These are phyloP conservation scores for Crepidotus variabilis DNA, from an alignment of 768 basidiomycete species.

Conservation along the genomic window DNA sequence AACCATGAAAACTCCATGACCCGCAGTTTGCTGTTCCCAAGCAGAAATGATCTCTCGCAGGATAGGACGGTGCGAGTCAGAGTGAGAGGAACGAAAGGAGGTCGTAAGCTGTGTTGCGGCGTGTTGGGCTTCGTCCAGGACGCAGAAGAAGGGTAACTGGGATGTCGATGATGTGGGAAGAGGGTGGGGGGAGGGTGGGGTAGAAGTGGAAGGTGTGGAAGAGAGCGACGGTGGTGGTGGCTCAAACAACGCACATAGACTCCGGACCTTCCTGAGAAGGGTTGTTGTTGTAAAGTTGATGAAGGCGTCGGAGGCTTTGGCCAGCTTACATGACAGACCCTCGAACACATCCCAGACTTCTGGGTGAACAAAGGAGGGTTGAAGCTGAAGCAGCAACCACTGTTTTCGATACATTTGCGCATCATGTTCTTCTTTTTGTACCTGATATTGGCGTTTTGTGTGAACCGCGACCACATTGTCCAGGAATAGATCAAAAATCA, in stretches of 20 bases:
- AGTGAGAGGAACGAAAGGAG: slow-evolving; percentile 35
- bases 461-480: slow-evolving; percentile 23
- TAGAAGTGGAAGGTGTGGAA: background rate
- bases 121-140: slow-evolving; percentile 43
- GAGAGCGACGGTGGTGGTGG: background rate
- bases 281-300: slow-evolving; percentile 30
- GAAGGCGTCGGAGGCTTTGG: slow-evolving; percentile 29
- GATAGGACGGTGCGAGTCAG: slow-evolving; percentile 31
- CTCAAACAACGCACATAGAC: slow-evolving; percentile 14
- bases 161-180: slow-evolving; percentile 6
- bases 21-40: slow-evolving; percentile 35
- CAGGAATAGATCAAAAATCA: slow-evolving; percentile 36
- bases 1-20: slow-evolving; percentile 38
- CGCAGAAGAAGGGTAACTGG: slow-evolving; percentile 37
- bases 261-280: slow-evolving; percentile 28
- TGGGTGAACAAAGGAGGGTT: slow-evolving; percentile 30
- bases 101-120: slow-evolving; percentile 34
- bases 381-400: slow-evolving; percentile 41
- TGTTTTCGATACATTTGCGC: slow-evolving; percentile 25
- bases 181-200: background rate
- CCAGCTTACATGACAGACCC: slow-evolving; percentile 30
- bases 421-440: slow-evolving; percentile 8
- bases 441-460: background rate
- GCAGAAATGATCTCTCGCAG: slow-evolving; percentile 39
- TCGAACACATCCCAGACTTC: slow-evolving; percentile 40